Evolutionary conservation across 768 basidiomycete species (phyloP).

Genomic region (Pleurotus tuoliensis): DNA sequence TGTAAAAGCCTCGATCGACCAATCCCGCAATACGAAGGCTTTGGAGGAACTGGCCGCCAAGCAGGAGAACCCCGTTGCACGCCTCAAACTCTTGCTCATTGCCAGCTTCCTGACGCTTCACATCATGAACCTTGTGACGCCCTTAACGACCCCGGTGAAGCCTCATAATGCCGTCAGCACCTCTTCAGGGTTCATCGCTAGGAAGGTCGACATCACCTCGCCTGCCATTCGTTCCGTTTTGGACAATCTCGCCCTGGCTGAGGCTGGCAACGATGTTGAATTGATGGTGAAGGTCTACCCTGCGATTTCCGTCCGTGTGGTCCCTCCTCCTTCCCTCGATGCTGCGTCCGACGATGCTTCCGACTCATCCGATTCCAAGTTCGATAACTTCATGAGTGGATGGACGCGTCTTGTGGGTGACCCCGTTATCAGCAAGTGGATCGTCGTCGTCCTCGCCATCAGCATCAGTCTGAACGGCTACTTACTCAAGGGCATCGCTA

Average conservation of each 20-base stretch:
- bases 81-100: slow-evolving; percentile 89
- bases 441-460: slow-evolving; percentile 81
- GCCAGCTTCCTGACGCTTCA: slow-evolving; percentile 89
- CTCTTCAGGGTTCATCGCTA: slow-evolving; percentile 26
- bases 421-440: slow-evolving; percentile 92
- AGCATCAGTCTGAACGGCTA: slow-evolving; percentile 91
- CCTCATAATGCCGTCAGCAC: slow-evolving; percentile 15
- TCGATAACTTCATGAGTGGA: slow-evolving; percentile 84
- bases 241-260: slow-evolving; percentile 45
- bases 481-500: slow-evolving; percentile 81
- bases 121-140: slow-evolving; percentile 88
- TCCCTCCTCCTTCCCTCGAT: slow-evolving; percentile 24
- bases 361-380: slow-evolving; percentile 23
- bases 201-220: slow-evolving; percentile 69
- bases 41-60: slow-evolving; percentile 34
- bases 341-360: slow-evolving; percentile 3
- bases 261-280: slow-evolving; percentile 30
- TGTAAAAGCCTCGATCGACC: slow-evolving; percentile 40
- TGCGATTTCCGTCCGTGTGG: slow-evolving; percentile 51
- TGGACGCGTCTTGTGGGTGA: slow-evolving; percentile 94
- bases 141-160: slow-evolving; percentile 64
- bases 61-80: slow-evolving; percentile 76
- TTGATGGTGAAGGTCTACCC: slow-evolving; percentile 56
- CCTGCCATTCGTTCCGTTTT: slow-evolving; percentile 58
- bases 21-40: slow-evolving; percentile 11